Conservation (phyloP, 495 filamentous ascomycete species). For the Xeromyces bisporus region DNA sequence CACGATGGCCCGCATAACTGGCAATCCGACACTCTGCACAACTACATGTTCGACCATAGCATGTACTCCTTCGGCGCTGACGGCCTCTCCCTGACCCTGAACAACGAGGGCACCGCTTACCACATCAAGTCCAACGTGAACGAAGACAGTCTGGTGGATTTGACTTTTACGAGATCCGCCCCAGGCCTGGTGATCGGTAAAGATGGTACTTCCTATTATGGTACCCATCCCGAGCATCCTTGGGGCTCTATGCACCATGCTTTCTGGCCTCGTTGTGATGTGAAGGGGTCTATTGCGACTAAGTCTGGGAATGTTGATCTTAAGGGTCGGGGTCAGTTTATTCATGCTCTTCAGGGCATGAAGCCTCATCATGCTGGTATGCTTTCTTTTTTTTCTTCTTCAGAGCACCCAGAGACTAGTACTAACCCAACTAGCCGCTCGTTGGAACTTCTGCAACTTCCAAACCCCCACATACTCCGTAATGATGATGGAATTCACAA, state of each 20-base stretch:
- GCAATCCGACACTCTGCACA: slow-evolving; percentile 57
- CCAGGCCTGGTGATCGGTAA: slow-evolving; percentile 80
- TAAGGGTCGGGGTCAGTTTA: slow-evolving; percentile 58
- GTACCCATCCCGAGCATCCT: slow-evolving; percentile 65
- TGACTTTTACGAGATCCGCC: slow-evolving; percentile 55
- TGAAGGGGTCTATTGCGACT: slow-evolving; percentile 71
- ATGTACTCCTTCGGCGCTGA: slow-evolving; percentile 71
- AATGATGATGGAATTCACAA: slow-evolving; percentile 89
- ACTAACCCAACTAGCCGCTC: slow-evolving; percentile 40
- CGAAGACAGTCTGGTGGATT: slow-evolving; percentile 57
- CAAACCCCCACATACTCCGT: slow-evolving; percentile 75
- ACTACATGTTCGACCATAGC: slow-evolving; percentile 69
- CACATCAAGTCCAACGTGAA: slow-evolving; percentile 74
- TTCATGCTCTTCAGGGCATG: slow-evolving; percentile 87
- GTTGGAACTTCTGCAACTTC: slow-evolving; percentile 89
- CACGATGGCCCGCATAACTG: slow-evolving; percentile 54
- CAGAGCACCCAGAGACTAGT: neutral
- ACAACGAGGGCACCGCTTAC: slow-evolving; percentile 65
- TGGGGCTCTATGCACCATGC: slow-evolving; percentile 86
- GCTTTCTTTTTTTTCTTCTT: slow-evolving; percentile 4
- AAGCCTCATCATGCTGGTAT: slow-evolving; percentile 90
- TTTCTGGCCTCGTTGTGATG: slow-evolving; percentile 78
- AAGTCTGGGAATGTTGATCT: slow-evolving; percentile 70
- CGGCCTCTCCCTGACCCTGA: slow-evolving; percentile 63
- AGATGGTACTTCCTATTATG: slow-evolving; percentile 69